These are phyloP conservation scores for Amborella trichopoda DNA, from an alignment of 164 flowering plant genomes.

Conservation along the genomic window DNA sequence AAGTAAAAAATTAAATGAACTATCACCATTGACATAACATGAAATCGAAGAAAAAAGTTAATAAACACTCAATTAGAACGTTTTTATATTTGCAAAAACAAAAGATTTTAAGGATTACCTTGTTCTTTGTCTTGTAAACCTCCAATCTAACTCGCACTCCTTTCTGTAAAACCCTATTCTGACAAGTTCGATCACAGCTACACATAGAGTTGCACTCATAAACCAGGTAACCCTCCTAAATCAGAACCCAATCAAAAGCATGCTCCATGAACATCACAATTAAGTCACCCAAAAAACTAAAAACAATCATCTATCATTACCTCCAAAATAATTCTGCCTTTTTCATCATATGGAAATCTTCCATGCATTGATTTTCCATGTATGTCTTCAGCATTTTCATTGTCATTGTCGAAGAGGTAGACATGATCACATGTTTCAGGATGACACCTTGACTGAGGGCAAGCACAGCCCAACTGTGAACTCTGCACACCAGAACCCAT, in stretches of 20 bases:
- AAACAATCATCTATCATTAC: conserved; percentile 19
- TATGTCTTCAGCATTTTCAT: conserved; percentile 79
- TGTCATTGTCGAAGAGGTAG: conserved; percentile 81
- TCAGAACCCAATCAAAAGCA: neutral
- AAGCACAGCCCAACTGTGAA: conserved; percentile 73
- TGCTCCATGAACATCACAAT: neutral
- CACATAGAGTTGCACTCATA: conserved; percentile 87
- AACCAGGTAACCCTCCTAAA: conserved; percentile 84
- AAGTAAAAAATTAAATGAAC: too few relatives aligned
- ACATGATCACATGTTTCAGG: conserved; percentile 84
- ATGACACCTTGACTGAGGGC: conserved; percentile 42
- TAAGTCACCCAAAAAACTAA: neutral
- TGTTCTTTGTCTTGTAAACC: conserved; percentile 70
- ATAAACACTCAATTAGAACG: too few relatives aligned
- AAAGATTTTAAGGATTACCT: conserved; percentile 31
- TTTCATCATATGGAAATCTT: conserved; percentile 83
- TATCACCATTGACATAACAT: too few relatives aligned
- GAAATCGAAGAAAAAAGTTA: too few relatives aligned
- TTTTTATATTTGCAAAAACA: too few relatives aligned
- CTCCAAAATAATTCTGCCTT: conserved; percentile 74
- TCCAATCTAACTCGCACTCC: conserved; percentile 75
- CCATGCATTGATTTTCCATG: conserved; percentile 67
- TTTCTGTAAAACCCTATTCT: conserved; percentile 86
- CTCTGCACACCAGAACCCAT: conserved; percentile 37
- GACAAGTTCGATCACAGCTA: conserved; percentile 60